A percentile compares a stretch with the other conserved stretches of the same genome.
Conservation (phyloP, 1,284 basidiomycete genomes). For the Ustilago vetiveriae region DNA sequence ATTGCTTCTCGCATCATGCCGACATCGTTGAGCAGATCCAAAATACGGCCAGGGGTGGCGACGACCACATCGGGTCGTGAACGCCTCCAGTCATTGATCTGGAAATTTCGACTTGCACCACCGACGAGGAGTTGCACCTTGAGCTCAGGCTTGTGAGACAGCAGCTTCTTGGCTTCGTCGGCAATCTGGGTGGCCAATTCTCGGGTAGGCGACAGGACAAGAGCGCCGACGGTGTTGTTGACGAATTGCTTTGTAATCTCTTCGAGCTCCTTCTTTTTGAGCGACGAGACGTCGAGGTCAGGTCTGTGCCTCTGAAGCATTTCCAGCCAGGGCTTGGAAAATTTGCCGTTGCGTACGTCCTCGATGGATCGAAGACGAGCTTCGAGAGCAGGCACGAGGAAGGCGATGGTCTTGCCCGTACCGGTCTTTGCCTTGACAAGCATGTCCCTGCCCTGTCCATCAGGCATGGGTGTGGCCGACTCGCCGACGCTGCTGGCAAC, state of each 20-base stretch:
- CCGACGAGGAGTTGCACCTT: slow-evolving; percentile 81
- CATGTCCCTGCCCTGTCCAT: slow-evolving; percentile 65
- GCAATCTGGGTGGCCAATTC: slow-evolving; percentile 95
- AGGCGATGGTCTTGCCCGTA: slow-evolving; percentile 67
- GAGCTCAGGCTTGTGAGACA: slow-evolving; percentile 71
- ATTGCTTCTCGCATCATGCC: slow-evolving; percentile 53
- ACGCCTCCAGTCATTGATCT: slow-evolving; percentile 76
- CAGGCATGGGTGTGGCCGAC: slow-evolving; percentile 27
- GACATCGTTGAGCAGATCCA: slow-evolving; percentile 76
- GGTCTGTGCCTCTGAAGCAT: slow-evolving; percentile 62
- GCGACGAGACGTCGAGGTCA: slow-evolving; percentile 45
- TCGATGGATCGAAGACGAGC: slow-evolving; percentile 62
- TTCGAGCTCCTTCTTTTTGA: slow-evolving; percentile 42
- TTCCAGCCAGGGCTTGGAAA: slow-evolving; percentile 38
- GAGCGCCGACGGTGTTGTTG: slow-evolving; percentile 73
- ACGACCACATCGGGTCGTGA: slow-evolving; percentile 86
- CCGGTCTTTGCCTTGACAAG: slow-evolving; percentile 67
- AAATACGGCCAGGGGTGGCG: slow-evolving; percentile 88
- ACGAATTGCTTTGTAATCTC: slow-evolving; percentile 43
- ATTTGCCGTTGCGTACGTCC: slow-evolving; percentile 37
- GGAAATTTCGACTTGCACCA: slow-evolving; percentile 76
- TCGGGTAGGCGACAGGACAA: slow-evolving; percentile 92
- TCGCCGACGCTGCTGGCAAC: slow-evolving; percentile 55
- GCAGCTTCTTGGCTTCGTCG: slow-evolving; percentile 79
- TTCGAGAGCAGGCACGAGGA: slow-evolving; percentile 66